Percentiles rank a stretch among this genome's conserved stretches.
Evolutionary conservation across 805 yeast species (phyloP).

Genomic region (Hagleromyces aurorensis): DNA sequence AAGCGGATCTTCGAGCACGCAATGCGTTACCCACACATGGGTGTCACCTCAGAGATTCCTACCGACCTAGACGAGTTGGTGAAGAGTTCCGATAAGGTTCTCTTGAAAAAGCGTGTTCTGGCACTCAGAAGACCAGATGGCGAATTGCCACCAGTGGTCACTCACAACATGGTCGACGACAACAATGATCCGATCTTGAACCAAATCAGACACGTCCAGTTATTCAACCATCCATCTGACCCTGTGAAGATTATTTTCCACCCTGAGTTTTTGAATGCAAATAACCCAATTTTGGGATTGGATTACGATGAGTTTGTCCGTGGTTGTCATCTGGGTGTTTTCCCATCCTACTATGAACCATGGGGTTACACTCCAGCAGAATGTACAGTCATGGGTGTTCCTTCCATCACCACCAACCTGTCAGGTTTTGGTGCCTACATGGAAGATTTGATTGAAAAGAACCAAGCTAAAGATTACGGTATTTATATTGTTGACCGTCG

Average conservation of each 20-base stretch:
- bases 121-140: constrained; percentile 72
- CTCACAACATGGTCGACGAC: constrained; percentile 95
- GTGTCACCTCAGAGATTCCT: constrained; percentile 58
- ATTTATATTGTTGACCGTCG: constrained; percentile 95
- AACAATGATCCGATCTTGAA: constrained; percentile 82
- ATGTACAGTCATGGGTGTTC: constrained; percentile 99
- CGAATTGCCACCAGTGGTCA: constrained; percentile 87
- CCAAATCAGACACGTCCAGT: constrained; percentile 84
- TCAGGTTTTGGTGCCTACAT: constrained; percentile 98
- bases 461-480: constrained; percentile 80
- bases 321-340: constrained; percentile 96
- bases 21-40: constrained; percentile 48
- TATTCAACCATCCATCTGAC: constrained; percentile 84
- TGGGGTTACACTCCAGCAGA: constrained; percentile 99
- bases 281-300: constrained; percentile 84
- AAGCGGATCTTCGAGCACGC: constrained; percentile 86
- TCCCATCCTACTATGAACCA: constrained; percentile 97
- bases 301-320: constrained; percentile 97
- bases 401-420: constrained; percentile 90
- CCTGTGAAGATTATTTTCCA: constrained; percentile 94
- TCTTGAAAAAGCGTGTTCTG: constrained; percentile 83
- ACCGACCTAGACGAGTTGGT: constrained; percentile 74
- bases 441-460: constrained; percentile 92
- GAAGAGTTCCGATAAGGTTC: constrained; percentile 79
- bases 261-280: constrained; percentile 92